Base-by-base conservation (phyloP, 352 stramenopile genomes). In the Pythium coloratum region DNA sequence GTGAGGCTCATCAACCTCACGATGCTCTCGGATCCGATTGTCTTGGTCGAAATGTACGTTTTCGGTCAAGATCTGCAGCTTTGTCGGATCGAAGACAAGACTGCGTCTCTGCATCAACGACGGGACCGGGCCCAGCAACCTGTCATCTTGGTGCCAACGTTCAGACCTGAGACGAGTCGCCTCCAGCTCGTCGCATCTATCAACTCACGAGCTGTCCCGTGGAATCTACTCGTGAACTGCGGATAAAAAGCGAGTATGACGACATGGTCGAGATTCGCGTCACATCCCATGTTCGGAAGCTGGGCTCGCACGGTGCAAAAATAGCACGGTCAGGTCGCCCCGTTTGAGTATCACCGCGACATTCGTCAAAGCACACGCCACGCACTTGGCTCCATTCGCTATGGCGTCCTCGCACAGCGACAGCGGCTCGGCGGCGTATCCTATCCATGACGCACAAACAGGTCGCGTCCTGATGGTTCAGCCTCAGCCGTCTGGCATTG, bases 1-100 rank as follows among this genome's bases (percentile, higher is more conserved):
- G 61, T 72, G 14, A 49, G 66, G 16, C 61, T 72, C 8, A 3
- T 54, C 36, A 72, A 72, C 47, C 44, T 69, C 10, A 62, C 28
- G 18, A 33, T 66, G 20, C 20, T 72, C 3, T 59, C 66, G 10
- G 66, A 72, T 30, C 66, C 66, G 20, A 36, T 69, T 9, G 50
- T 66, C 8, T 34, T 71, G 8, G 3, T 67, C 4, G 20, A 36
- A 6, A 4, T 71, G 1, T 67, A 46, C 24, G 36, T 70, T 8
- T 44, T 70, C 12, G 56, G 49, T 0, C 38, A 18, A 10, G 16
- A 47, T 20, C 34, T 70, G 24, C 36, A 46, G 38, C 38, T 53
- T 9, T 64, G 16, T 69, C 55, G 54, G 3, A 28, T 3, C 24
- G 38, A 32, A 51, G 24, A 42, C 0, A 33, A 2, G 26, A 14